Evolutionary conservation across 2,329 filamentous ascomycete genomes (phyloP), one percentile per base, ranked within the genome.

Genomic region (Ceratocystis diversiconidia): DNA sequence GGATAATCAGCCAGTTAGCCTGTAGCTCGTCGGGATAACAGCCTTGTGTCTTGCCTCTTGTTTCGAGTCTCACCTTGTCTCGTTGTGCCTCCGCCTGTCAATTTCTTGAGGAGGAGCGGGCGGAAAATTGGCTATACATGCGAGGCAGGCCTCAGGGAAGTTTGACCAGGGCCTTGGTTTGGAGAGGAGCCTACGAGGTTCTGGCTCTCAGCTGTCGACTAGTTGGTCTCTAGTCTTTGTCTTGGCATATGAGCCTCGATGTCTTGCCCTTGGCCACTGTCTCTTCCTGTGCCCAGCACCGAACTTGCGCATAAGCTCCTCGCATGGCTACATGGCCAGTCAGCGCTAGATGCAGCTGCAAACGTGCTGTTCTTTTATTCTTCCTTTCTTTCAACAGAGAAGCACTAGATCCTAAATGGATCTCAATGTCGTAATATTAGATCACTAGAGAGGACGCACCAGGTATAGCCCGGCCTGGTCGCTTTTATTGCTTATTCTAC

Each of bases 361-460:
- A 57, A 32, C 28, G 52, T 57, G 52, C 25, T n/a, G 28, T 6
- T 19, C 19, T 57, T 32, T 32, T 5, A 32, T 8, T 41, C 10
- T 41, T 41, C 36, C 3, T 41, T 41, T 41, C 36, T 4, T 41
- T 15, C 36, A 41, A 41, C 36, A 15, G 36, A 41, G 28, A 28
- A 1, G 12, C 12, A 57, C 52, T 57, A 57, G 12, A 57, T 57
- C 52, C 52, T 15, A 12, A 30, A 57, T 17, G 22, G 52, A 57
- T 57, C 52, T 57, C 52, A 57, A 57, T 57, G 52, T 57, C 28
- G 52, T 28, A 57, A 57, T 57, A 57, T 57, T 57, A 30, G 52
- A 32, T 30, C 28, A 17, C 52, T 32, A 57, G 52, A 57, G 15
- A 32, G 22, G 22, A 55, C 43, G 43, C 43, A 15, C 12, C 1